Percentiles rank a stretch among this genome's conserved stretches.
These are phyloP conservation scores for Aechmea fasciata DNA, from an alignment of 176 grass and related monocot genomes.

Conservation along the genomic window DNA sequence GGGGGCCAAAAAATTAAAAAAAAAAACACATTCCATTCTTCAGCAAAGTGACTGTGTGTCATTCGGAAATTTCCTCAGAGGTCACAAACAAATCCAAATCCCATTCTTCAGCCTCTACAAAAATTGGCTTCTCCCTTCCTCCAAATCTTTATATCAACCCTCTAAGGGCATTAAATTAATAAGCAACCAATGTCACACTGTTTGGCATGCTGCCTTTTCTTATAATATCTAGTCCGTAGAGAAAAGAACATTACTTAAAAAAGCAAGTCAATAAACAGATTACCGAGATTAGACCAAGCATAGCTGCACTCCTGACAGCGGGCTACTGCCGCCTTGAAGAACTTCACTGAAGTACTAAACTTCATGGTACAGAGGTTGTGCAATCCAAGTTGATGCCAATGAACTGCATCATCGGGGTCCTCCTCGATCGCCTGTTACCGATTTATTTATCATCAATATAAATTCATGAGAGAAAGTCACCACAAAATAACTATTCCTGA, in stretches of 20 bases:
- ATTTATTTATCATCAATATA: constrained; percentile 19
- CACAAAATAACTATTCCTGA: background rate
- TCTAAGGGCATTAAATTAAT: background rate
- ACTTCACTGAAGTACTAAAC: constrained; percentile 77
- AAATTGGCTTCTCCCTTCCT: background rate
- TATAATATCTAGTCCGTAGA: background rate
- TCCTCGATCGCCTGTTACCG: constrained; percentile 75
- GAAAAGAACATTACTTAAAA: background rate
- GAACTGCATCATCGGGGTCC: constrained; percentile 85
- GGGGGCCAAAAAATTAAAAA: too few relatives aligned
- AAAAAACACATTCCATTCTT: too few relatives aligned
- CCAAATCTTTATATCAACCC: background rate
- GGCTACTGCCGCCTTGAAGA: constrained; percentile 78
- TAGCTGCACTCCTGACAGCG: constrained; percentile 72
- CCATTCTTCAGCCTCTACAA: background rate
- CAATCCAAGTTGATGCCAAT: constrained; percentile 99
- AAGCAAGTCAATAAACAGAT: constrained; percentile 6
- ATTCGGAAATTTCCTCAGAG: background rate
- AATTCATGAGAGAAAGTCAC: constrained; percentile 6
- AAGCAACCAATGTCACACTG: background rate
- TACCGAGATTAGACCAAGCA: constrained; percentile 99
- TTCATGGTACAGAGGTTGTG: constrained; percentile 74
- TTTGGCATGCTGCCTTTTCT: background rate
- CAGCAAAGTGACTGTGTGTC: too few relatives aligned
- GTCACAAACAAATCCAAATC: background rate